These are phyloP conservation scores for Cladosporium sp. DNA, from an alignment of 2,329 filamentous ascomycete species.

Conservation along the genomic window DNA sequence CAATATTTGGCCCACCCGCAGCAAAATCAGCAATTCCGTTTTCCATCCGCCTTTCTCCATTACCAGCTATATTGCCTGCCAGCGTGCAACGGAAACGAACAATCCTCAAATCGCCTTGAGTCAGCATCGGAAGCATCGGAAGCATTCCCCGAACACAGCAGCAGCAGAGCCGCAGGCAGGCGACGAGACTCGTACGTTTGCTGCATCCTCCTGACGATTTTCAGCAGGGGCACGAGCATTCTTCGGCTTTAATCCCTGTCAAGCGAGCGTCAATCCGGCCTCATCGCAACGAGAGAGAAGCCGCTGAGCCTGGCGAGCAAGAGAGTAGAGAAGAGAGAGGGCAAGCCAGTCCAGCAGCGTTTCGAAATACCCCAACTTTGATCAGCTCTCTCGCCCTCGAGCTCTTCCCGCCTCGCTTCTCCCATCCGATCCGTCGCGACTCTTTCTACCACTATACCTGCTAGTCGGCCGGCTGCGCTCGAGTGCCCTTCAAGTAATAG, in stretches of 20 bases:
- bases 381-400: not conserved
- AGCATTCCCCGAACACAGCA: slow-evolving; percentile 9
- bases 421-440: not conserved
- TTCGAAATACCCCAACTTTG: slow-evolving; percentile 1
- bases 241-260: not conserved
- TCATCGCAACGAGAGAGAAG: not conserved
- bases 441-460: not conserved
- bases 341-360: slow-evolving; percentile 1
- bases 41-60: slow-evolving; percentile 16
- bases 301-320: slow-evolving; percentile 1
- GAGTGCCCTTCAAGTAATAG: not conserved
- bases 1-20: slow-evolving; percentile 3
- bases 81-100: not conserved
- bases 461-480: slow-evolving; percentile 3
- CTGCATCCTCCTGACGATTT: slow-evolving; percentile 14
- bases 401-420: not conserved
- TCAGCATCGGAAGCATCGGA: not conserved
- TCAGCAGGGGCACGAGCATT: slow-evolving; percentile 9
- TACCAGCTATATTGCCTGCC: not conserved
- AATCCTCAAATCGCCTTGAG: not conserved
- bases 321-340: not conserved
- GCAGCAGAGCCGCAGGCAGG: not conserved
- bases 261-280: not conserved
- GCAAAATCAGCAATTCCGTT: not conserved
- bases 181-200: slow-evolving; percentile 17